Base-by-base conservation (phyloP, 1,284 basidiomycete genomes). In the Cryptococcus sp. region DNA sequence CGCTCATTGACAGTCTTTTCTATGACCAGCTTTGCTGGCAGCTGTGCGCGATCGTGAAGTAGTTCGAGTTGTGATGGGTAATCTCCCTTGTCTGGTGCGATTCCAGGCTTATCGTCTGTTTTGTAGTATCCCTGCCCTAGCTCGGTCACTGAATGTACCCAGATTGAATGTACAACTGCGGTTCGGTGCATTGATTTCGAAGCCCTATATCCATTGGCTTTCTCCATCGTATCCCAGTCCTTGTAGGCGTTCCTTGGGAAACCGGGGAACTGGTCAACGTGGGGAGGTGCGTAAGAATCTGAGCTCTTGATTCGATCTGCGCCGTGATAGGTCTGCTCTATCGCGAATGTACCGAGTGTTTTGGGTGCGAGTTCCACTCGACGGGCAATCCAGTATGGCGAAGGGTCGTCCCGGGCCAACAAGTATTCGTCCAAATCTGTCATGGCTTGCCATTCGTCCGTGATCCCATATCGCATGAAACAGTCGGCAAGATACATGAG, bases 371-470 rank as follows among this genome's bases (percentile, higher is more conserved):
- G 7, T 9, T 54, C 25, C 13, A 54, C 41, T 21, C 52, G 44
- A 4, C 40, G 44, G 1, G 50, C 21, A 3, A 36, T 49, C 16
- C 43, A 24, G 32, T 46, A 46, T 3, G 44, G 41, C 5, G 18
- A n/a, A 13, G 52, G 24, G 23, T 54, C 45, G 36, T 54, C 44
- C 19, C 48, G 48, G 18, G 45, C 16, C 14, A 36, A 19, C 36
- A 54, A 25, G 44, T 34, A 54, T 24, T 54, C 52, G 28, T 54
- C 48, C 9, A 50, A 36, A 45, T 54, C 52, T 21, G 43, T 54
- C 39, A 49, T 45, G 22, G 48, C 52, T n/a, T 46, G 52, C 18
- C 28, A 54, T 22, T 42, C 45, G 39, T 54, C 52, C 5, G 42
- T 40, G 22, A 42, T 23, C 3, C 48, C 48, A 40, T 54, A 49